These are phyloP conservation scores for Kwoniella mangroviensis DNA, from an alignment of 768 basidiomycete genomes.

Conservation along the genomic window DNA sequence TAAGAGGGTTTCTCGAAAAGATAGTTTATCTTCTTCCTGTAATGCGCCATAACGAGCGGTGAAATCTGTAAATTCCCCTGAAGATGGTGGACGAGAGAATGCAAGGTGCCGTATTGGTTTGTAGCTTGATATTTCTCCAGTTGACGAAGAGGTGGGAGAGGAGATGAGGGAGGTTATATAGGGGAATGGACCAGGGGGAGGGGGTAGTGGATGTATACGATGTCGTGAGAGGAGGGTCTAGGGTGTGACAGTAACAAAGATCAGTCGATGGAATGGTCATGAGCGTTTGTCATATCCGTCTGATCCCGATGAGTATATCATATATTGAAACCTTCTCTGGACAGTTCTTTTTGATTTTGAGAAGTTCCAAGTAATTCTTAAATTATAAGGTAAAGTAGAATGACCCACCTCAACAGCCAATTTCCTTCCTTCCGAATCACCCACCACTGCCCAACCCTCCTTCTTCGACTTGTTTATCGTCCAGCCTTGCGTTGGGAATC, in stretches of 20 bases:
- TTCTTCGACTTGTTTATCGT: conserved; percentile 29
- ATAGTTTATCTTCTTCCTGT: conserved; percentile 78
- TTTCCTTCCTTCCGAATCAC: conserved; percentile 69
- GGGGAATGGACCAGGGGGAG: conserved; percentile 77
- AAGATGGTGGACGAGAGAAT: conserved; percentile 54
- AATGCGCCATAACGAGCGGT: conserved; percentile 89
- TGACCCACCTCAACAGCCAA: conserved; percentile 69
- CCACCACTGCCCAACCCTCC: conserved; percentile 76
- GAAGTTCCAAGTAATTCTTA: too few relatives aligned
- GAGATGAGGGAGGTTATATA: conserved; percentile 62
- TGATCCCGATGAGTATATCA: too few relatives aligned
- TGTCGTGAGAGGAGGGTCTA: conserved; percentile 73
- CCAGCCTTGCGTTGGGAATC: conserved; percentile 43
- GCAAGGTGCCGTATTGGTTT: conserved; percentile 63
- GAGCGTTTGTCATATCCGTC: too few relatives aligned
- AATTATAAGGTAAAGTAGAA: too few relatives aligned
- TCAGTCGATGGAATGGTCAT: too few relatives aligned
- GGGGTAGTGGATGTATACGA: conserved; percentile 68
- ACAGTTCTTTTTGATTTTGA: too few relatives aligned
- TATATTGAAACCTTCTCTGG: too few relatives aligned
- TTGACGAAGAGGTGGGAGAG: conserved; percentile 15
- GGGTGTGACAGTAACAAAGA: too few relatives aligned
- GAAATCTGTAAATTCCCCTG: conserved; percentile 85
- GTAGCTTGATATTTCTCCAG: conserved; percentile 70
- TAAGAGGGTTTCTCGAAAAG: conserved; percentile 70